Percentiles rank a stretch among this genome's conserved stretches.
phyloP scores from a whole-genome alignment of 331 rosid species.

The Dryas integrifolia region DNA sequence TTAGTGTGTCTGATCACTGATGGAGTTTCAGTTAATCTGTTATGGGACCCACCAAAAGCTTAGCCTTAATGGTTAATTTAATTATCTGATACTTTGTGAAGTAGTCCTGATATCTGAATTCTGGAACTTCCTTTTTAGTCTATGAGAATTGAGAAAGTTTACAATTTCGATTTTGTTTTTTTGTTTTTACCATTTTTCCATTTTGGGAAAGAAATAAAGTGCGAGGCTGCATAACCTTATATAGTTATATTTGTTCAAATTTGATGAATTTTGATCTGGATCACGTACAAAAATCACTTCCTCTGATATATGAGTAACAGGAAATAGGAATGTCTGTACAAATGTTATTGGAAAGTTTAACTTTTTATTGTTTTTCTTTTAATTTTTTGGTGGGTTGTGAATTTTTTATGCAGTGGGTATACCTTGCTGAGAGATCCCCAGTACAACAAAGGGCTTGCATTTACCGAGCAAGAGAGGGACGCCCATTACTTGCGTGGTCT shows the following conservation, averaged over 20 bases:
- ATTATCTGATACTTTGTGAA: not conserved
- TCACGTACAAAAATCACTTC: not conserved
- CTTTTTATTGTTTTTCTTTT: not conserved
- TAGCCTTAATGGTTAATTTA: not conserved
- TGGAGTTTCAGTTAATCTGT: too few relatives aligned
- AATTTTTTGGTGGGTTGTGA: not conserved
- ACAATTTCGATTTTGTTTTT: not conserved
- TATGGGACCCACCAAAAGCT: too few relatives aligned
- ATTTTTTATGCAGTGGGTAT: conserved; percentile 56
- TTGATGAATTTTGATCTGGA: not conserved
- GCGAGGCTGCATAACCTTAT: not conserved
- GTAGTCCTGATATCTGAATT: not conserved
- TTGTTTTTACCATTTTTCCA: not conserved
- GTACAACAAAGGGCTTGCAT: conserved; percentile 92
- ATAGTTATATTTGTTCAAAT: too few relatives aligned
- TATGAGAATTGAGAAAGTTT: not conserved
- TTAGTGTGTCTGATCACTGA: too few relatives aligned
- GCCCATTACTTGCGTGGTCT: conserved; percentile 97
- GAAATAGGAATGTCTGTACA: too few relatives aligned
- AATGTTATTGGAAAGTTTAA: too few relatives aligned
- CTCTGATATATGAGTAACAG: not conserved
- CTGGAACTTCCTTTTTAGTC: not conserved
- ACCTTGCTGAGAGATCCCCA: conserved; percentile 91
- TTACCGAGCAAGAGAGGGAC: conserved; percentile 84
- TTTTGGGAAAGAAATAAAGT: not conserved